These are phyloP conservation scores for Penicillium longicatenatum DNA, from an alignment of 495 filamentous ascomycete genomes.

Conservation along the genomic window DNA sequence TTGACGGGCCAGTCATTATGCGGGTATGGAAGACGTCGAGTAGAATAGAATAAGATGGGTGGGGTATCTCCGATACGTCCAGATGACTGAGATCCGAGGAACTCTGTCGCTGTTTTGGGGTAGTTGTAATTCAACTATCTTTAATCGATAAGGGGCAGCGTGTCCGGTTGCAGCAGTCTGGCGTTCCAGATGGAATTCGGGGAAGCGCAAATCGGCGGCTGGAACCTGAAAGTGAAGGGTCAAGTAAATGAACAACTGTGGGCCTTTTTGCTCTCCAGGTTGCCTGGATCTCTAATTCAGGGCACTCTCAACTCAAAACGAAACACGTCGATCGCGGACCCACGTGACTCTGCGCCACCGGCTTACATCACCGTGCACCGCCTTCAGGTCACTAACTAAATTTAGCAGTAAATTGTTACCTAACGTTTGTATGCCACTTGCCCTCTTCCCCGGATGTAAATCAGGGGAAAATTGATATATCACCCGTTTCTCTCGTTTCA, in stretches of 20 bases:
- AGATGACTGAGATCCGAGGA: slow-evolving; percentile 6
- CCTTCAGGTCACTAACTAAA: too few relatives aligned
- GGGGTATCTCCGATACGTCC: slow-evolving; percentile 10
- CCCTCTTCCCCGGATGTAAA: slow-evolving; percentile 12
- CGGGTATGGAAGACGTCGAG: not conserved
- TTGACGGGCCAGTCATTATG: slow-evolving; percentile 65
- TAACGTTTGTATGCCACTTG: slow-evolving; percentile 3
- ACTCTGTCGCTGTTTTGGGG: slow-evolving; percentile 3
- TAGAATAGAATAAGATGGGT: not conserved
- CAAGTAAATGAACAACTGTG: not conserved
- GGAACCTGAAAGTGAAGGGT: not conserved
- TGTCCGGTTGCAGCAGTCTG: slow-evolving; percentile 26
- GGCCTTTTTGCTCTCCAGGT: not conserved
- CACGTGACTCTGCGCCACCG: slow-evolving; percentile 15
- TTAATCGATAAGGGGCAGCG: slow-evolving; percentile 29
- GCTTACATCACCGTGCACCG: slow-evolving; percentile 27
- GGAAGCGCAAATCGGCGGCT: slow-evolving; percentile 2
- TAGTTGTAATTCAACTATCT: slow-evolving; percentile 8
- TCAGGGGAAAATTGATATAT: slow-evolving; percentile 16
- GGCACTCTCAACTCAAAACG: slow-evolving; percentile 8
- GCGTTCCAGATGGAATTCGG: not conserved
- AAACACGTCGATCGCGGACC: slow-evolving; percentile 19
- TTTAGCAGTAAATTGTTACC: slow-evolving; percentile 8
- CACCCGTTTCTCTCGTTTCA: not conserved
- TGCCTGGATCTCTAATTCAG: not conserved